Percentiles rank a stretch among this genome's conserved stretches.
These are phyloP conservation scores for Panicum miliaceum DNA, from an alignment of 176 grass and related monocot genomes.

Conservation along the genomic window DNA sequence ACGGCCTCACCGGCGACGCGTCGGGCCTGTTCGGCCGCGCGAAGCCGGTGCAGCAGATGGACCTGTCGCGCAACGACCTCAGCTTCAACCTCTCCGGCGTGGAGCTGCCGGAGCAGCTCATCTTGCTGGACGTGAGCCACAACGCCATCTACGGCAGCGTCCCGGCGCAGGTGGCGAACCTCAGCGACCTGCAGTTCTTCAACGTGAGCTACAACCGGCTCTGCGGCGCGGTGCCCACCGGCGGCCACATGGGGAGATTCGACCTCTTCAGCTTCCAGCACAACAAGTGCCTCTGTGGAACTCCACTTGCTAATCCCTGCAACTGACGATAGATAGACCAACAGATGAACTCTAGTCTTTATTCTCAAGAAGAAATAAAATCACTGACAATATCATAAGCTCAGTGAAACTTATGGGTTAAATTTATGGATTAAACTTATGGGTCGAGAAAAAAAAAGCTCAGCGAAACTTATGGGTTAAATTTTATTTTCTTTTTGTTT, in stretches of 20 bases:
- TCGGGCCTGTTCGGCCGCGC: slow-evolving; percentile 25
- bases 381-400: not conserved
- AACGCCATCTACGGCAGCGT: slow-evolving; percentile 62
- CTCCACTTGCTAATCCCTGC: slow-evolving; percentile 42
- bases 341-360: not conserved
- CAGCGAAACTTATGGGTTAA: not conserved
- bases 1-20: slow-evolving; percentile 60
- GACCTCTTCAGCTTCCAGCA: slow-evolving; percentile 41
- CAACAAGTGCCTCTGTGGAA: slow-evolving; percentile 59
- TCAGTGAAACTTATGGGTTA: not conserved
- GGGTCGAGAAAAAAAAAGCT: no score
- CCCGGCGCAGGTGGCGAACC: slow-evolving; percentile 51
- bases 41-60: slow-evolving; percentile 40
- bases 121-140: slow-evolving; percentile 58
- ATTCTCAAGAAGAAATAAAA: not conserved
- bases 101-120: slow-evolving; percentile 47
- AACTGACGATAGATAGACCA: not conserved
- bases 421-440: no score
- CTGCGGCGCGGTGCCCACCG: slow-evolving; percentile 55
- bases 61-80: slow-evolving; percentile 72
- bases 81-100: slow-evolving; percentile 59
- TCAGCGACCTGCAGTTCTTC: slow-evolving; percentile 41
- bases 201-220: slow-evolving; percentile 83
- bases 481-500: no score
- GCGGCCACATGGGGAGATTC: slow-evolving; percentile 24